Evolutionary conservation across 169 alveolate species (phyloP).

Genomic region (Plasmodium reichenowi): DNA sequence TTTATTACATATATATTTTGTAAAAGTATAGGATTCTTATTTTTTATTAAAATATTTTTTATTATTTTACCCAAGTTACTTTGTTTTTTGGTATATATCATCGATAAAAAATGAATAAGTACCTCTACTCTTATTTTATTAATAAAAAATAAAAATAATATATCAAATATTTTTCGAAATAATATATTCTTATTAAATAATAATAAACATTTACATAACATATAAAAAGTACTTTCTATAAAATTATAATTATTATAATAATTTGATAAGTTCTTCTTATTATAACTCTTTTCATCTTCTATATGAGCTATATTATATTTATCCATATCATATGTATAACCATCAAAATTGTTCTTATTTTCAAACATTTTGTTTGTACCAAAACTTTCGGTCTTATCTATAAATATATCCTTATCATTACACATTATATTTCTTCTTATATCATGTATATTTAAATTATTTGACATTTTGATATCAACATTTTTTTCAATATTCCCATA

Average conservation of each 20-base stretch:
- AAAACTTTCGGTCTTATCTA: no score
- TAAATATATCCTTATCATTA: no score
- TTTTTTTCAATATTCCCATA: no score
- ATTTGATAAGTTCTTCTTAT: neutral
- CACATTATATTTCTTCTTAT: no score
- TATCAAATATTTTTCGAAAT: slow-evolving; percentile 27
- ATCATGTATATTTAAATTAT: no score
- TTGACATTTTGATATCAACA: no score
- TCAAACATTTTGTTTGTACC: no score
- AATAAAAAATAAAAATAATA: slow-evolving; percentile 48
- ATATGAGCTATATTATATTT: neutral
- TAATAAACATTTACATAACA: slow-evolving; percentile 37
- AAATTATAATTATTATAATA: slow-evolving; percentile 14
- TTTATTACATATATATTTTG: slow-evolving; percentile 18
- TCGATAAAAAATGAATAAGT: neutral
- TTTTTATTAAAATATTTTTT: slow-evolving; percentile 27
- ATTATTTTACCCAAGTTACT: slow-evolving; percentile 15
- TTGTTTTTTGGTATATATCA: slow-evolving; percentile 13
- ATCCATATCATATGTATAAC: neutral
- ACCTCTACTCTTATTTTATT: slow-evolving; percentile 11
- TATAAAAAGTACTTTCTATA: slow-evolving; percentile 34
- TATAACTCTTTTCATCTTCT: neutral
- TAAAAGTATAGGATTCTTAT: neutral
- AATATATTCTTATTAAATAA: slow-evolving; percentile 17
- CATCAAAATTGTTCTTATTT: neutral